A percentile compares a stretch with the other conserved stretches of the same genome.
These are phyloP conservation scores for Metschnikowia cerradonensis DNA, from an alignment of 805 yeast genomes.

Conservation along the genomic window DNA sequence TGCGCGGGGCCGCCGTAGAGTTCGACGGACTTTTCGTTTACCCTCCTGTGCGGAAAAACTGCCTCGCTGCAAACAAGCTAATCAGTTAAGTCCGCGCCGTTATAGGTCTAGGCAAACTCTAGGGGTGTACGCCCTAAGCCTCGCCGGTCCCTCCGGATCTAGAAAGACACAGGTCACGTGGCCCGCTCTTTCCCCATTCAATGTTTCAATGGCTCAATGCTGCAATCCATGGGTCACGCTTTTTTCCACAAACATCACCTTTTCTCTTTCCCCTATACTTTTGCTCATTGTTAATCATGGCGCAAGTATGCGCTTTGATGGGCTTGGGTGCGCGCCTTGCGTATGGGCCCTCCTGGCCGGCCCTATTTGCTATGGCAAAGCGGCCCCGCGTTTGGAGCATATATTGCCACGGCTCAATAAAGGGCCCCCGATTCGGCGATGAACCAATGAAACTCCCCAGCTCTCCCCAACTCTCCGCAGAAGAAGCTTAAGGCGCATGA, in stretches of 20 bases:
- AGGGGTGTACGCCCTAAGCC: too few relatives aligned
- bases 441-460: not conserved
- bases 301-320: constrained; percentile 1
- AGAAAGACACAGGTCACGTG: too few relatives aligned
- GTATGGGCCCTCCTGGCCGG: not conserved
- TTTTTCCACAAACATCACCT: not conserved
- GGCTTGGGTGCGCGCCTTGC: constrained; percentile 3
- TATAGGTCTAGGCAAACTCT: not conserved
- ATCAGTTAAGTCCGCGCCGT: not conserved
- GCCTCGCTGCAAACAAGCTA: not conserved
- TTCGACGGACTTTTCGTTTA: not conserved
- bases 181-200: too few relatives aligned
- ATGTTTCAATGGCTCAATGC: too few relatives aligned
- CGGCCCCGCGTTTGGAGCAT: not conserved
- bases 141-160: too few relatives aligned
- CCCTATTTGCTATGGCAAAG: not conserved
- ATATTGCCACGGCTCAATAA: not conserved
- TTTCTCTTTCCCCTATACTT: not conserved
- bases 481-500: too few relatives aligned
- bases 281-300: not conserved
- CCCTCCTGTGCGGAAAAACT: not conserved
- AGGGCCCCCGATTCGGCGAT: not conserved
- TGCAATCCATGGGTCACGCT: not conserved
- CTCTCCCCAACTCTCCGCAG: too few relatives aligned
- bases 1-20: not conserved